phyloP scores from a whole-genome alignment of 2,329 filamentous ascomycete genomes.

The Erysiphe pulchra region DNA sequence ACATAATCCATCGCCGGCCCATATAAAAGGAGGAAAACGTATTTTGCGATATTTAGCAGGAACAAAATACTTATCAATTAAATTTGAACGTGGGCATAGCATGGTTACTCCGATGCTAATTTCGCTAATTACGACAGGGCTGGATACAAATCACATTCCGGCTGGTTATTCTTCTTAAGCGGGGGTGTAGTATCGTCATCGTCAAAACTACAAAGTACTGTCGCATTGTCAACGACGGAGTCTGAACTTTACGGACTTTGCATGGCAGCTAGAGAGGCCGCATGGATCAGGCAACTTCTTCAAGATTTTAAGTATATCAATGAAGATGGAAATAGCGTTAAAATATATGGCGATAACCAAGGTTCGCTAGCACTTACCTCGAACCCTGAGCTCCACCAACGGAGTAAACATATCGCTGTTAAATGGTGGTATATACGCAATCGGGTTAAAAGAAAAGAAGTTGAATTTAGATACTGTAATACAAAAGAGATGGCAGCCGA shows the following conservation, averaged over 20 bases:
- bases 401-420: conserved; percentile 1
- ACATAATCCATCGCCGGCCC: conserved; percentile 1
- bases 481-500: not conserved
- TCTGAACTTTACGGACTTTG: not conserved
- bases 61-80: not conserved
- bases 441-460: not conserved
- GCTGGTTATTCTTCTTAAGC: not conserved
- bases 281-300: not conserved
- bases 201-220: not conserved
- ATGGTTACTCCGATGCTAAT: not conserved
- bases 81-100: not conserved
- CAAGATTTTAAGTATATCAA: not conserved
- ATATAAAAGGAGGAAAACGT: not conserved
- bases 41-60: not conserved
- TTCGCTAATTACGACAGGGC: not conserved
- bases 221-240: not conserved
- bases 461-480: not conserved
- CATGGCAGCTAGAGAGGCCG: not conserved
- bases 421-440: not conserved
- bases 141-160: not conserved
- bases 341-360: not conserved
- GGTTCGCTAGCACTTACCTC: not conserved
- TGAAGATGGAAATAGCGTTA: not conserved
- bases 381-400: not conserved
- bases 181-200: not conserved